phyloP scores from a whole-genome alignment of 305 asterid species.

The Fraxinus latifolia region DNA sequence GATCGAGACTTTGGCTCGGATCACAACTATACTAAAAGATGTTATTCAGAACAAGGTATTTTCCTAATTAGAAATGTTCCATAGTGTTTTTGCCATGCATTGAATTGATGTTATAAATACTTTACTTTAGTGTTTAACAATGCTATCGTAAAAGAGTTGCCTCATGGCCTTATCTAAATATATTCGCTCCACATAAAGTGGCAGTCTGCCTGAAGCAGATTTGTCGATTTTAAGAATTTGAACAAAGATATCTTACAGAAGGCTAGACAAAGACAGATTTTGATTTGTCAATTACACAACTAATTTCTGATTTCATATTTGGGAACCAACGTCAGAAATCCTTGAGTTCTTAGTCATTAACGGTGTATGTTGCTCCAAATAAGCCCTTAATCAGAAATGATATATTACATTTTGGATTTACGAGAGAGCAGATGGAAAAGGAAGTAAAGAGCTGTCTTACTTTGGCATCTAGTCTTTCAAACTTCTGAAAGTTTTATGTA shows the following conservation, averaged over 20 bases:
- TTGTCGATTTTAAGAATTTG: background rate
- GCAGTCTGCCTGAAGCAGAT: background rate
- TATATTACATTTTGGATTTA: background rate
- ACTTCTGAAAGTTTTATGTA: background rate
- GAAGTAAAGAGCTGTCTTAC: background rate
- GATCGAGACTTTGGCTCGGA: constrained; percentile 80
- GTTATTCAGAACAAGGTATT: constrained; percentile 90
- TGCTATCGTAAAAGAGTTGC: background rate
- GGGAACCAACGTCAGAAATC: background rate
- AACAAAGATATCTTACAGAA: background rate
- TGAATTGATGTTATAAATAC: constrained; percentile 2
- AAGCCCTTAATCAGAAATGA: background rate
- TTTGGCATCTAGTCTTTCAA: background rate
- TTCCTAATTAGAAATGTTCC: constrained; percentile 8
- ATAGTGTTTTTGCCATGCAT: background rate
- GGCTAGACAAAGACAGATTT: background rate
- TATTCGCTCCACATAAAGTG: background rate
- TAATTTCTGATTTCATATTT: background rate
- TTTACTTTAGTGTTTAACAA: background rate
- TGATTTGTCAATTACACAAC: background rate
- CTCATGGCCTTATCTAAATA: background rate
- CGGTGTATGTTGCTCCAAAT: background rate
- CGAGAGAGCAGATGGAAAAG: background rate
- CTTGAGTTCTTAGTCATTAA: background rate
- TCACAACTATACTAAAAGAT: constrained; percentile 84